Evolutionary conservation across 1,139 yeast species (phyloP), one percentile per base, ranked within the genome.

Genomic region (Waltiozyma solani): DNA sequence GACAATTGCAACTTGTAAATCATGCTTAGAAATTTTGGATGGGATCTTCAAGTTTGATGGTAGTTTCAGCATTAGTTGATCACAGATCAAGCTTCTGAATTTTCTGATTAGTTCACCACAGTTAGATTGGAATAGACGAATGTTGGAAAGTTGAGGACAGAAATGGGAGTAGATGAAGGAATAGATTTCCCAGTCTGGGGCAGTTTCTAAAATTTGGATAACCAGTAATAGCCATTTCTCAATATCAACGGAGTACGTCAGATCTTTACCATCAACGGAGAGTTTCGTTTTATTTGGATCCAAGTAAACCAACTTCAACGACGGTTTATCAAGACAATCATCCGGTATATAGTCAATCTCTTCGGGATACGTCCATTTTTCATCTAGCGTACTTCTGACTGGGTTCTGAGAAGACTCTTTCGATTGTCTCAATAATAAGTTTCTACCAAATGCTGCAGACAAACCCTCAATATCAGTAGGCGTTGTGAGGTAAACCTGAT

Each of bases 391-490:
- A 4, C 38, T 29, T 15, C 32, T 34, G 7, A 35, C 15, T 35
- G 26, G 19, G 27, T 27, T 21, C 10, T 21, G 23, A 21, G 23
- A 21, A 21, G 43, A 7, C 5, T 49, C 48, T 36, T 53, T 60
- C 6, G 43, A 38, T 4, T 46, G 40, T 24, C 53, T 49, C 21
- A 52, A 52, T 15, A 54, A 56, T 17, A 58, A 57, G 45, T 74
- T 71, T 47, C 86, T 62, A 9, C 70, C 69, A 42, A 81, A 66
- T 0, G 77, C 70, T 4, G 77, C 70, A 3, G 86, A 72, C 23
- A 81, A 58, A 0, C 86, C 87, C 37, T 75, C 80, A 67, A 79
- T 74, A 50, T 81, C 85, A 1, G 60, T 58, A 4, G 85, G 83
- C 13, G 67, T 63, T 0, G 76, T 63, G 34, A 81, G 59, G 49